Base-by-base conservation (phyloP, 2,329 filamentous ascomycete genomes). In the Colletotrichum australisinense region DNA sequence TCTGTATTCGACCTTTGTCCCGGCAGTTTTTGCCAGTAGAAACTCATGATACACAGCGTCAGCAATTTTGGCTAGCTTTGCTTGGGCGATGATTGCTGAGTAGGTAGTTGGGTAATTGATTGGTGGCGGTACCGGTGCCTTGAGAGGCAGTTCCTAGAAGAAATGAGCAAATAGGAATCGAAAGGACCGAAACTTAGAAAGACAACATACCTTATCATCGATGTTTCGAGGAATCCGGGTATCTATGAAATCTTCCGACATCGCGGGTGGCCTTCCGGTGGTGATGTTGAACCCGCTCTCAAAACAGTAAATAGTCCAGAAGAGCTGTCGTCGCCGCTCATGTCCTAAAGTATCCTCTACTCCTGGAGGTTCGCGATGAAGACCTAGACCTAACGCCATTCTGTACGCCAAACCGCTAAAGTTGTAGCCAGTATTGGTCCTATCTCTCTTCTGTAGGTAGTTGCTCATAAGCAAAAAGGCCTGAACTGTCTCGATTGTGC, bases 371-470 rank as follows among this genome's bases (percentile, higher is more conserved):
- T 88, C 86, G n/a, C 84, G 84, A 75, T 89, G 86, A 2, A 89
- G 79, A 0, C 87, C 87, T 7, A 89, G 76, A 0, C 86, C 85
- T 55, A 88, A 81, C 0, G 86, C 87, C 83, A 88, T 86, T 28
- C 87, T 80, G 22, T 84, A 82, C 0, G 87, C 87, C 22, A 88
- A 81, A 0, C 87, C 87, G n/a, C 87, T 81, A 64, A 86, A 86
- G 74, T 87, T 88, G 77, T 88, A 88, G 0, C 86, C 86, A 0
- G 86, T 87, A 74, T 89, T 89, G 4, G 86, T 86, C 16, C 86
- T 81, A 69, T 88, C 84, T 30, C 84, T 80, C 75, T 88, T 88
- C 70, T 89, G 87, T 4, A 87, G 80, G 75, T 88, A 88, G 60
- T 88, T 88, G 0, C 83, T 83, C 63, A 82, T 81, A 3, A 88